These are phyloP conservation scores for Trichoderma asperellum DNA, from an alignment of 2,329 filamentous ascomycete genomes.

Conservation along the genomic window DNA sequence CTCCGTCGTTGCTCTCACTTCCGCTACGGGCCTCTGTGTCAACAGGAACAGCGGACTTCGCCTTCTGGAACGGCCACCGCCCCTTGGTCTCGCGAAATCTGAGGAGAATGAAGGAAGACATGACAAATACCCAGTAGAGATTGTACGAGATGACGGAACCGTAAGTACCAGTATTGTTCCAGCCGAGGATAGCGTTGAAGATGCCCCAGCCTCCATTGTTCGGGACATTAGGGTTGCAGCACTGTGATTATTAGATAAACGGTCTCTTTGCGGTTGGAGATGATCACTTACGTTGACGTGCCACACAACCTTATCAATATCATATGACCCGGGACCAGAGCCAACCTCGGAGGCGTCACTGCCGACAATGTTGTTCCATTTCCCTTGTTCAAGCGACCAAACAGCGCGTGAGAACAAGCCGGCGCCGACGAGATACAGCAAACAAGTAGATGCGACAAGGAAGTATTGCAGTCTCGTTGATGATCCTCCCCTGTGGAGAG, in stretches of 20 bases:
- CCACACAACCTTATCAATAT: slow-evolving; percentile 79
- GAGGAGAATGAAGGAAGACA: slow-evolving; percentile 68
- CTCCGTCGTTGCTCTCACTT: slow-evolving; percentile 37
- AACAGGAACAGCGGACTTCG: slow-evolving; percentile 35
- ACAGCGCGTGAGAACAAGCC: slow-evolving; percentile 78
- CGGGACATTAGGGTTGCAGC: slow-evolving; percentile 74
- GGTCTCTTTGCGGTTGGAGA: not conserved
- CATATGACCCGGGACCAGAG: slow-evolving; percentile 73
- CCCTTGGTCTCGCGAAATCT: slow-evolving; percentile 66
- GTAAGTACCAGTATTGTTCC: slow-evolving; percentile 87
- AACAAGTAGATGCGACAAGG: slow-evolving; percentile 78
- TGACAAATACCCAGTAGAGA: slow-evolving; percentile 80
- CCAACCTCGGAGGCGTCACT: slow-evolving; percentile 57
- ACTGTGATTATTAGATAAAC: slow-evolving; percentile 50
- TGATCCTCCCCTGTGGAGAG: slow-evolving; percentile 46
- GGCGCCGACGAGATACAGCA: slow-evolving; percentile 82
- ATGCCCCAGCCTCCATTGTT: slow-evolving; percentile 83
- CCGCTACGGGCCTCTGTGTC: slow-evolving; percentile 33
- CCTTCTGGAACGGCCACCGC: slow-evolving; percentile 51
- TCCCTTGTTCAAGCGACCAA: slow-evolving; percentile 72
- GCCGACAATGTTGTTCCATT: slow-evolving; percentile 69
- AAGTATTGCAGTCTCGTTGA: slow-evolving; percentile 66
- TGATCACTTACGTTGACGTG: slow-evolving; percentile 69
- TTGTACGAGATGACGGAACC: slow-evolving; percentile 88
- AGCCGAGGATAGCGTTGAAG: slow-evolving; percentile 84